A percentile compares a stretch with the other conserved stretches of the same genome.
Evolutionary conservation across 495 filamentous ascomycete species (phyloP).

Genomic region (Penicillium paxilli): DNA sequence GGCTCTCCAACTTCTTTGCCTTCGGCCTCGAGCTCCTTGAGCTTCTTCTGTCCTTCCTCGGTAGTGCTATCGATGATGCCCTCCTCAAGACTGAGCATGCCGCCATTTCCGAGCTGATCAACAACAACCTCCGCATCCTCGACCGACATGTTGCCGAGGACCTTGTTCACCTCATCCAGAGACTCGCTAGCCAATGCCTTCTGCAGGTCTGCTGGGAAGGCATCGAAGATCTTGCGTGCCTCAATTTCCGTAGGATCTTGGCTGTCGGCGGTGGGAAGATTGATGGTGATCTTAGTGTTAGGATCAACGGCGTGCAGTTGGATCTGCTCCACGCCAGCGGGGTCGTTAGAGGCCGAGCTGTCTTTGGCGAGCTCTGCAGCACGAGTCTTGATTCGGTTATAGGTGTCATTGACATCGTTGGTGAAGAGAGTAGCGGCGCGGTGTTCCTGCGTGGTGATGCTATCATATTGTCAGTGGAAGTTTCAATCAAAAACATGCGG

Average conservation of each 20-base stretch:
- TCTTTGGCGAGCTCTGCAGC: slow-evolving; percentile 72
- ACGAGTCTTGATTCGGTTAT: slow-evolving; percentile 73
- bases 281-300: slow-evolving; percentile 89
- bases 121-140: slow-evolving; percentile 92
- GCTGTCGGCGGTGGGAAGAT: slow-evolving; percentile 61
- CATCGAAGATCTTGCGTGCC: slow-evolving; percentile 76
- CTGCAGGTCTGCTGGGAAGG: slow-evolving; percentile 78
- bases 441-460: slow-evolving; percentile 87
- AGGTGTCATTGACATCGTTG: slow-evolving; percentile 89
- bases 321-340: slow-evolving; percentile 88
- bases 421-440: slow-evolving; percentile 89
- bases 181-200: slow-evolving; percentile 80
- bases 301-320: slow-evolving; percentile 96
- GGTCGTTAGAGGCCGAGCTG: slow-evolving; percentile 62
- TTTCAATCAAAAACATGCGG: neutral
- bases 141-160: slow-evolving; percentile 89
- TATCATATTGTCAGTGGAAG: slow-evolving; percentile 29
- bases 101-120: slow-evolving; percentile 77
- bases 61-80: slow-evolving; percentile 96
- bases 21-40: slow-evolving; percentile 76
- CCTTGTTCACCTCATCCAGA: slow-evolving; percentile 93
- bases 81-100: slow-evolving; percentile 88
- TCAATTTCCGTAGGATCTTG: slow-evolving; percentile 64
- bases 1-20: slow-evolving; percentile 43
- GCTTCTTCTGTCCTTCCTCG: slow-evolving; percentile 76